A percentile compares a stretch with the other conserved stretches of the same genome.
Evolutionary conservation across 2,329 filamentous ascomycete species (phyloP).

Genomic region (Trichophyton schoenleinii): DNA sequence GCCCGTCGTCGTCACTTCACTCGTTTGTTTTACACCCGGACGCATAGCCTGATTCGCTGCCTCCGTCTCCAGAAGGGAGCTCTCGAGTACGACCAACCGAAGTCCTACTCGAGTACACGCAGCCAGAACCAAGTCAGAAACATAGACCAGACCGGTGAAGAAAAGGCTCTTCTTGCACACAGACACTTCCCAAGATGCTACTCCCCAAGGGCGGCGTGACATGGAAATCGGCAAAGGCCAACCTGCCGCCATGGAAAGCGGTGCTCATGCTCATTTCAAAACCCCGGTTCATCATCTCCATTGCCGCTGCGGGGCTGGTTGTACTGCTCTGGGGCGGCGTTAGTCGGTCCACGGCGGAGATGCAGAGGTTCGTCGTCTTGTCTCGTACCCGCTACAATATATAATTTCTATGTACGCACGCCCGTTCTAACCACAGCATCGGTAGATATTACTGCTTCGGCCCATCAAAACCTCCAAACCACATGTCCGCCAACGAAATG

Average conservation of each 20-base stretch:
- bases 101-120: no score
- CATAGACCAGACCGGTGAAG: background rate
- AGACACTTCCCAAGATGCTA: conserved; percentile 45
- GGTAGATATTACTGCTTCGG: conserved; percentile 93
- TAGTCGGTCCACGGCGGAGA: conserved; percentile 64
- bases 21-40: no score
- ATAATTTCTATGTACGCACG: background rate
- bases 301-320: conserved; percentile 57
- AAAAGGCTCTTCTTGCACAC: background rate
- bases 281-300: conserved; percentile 62
- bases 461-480: conserved; percentile 85
- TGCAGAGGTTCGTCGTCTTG: conserved; percentile 63
- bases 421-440: no score
- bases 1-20: no score
- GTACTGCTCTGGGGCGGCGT: conserved; percentile 82
- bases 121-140: background rate
- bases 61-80: no score
- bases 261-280: conserved; percentile 58
- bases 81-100: no score
- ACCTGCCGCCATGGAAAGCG: conserved; percentile 64
- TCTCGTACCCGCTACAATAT: background rate
- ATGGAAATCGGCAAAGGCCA: conserved; percentile 80
- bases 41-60: no score
- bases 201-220: conserved; percentile 78
- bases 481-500: conserved; percentile 86